Conservation (phyloP, 1,284 basidiomycete species). For the Ceratobasidium theobromae region DNA sequence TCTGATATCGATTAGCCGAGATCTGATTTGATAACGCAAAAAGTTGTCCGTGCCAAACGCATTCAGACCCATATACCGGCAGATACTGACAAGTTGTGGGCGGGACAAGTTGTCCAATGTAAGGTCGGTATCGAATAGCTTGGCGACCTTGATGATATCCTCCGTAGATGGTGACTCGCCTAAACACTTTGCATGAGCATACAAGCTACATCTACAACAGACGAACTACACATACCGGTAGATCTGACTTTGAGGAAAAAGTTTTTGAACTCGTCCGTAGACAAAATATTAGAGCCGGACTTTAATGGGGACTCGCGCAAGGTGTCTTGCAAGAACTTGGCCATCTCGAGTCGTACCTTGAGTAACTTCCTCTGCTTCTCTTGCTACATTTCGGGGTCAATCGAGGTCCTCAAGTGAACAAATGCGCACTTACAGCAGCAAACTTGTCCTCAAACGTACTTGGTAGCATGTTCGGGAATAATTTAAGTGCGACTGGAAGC, state of each 20-base stretch:
- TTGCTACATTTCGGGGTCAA: constrained; percentile 56
- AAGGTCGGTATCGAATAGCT: constrained; percentile 95
- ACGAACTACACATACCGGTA: constrained; percentile 2
- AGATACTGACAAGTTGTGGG: constrained; percentile 97
- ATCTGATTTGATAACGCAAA: constrained; percentile 89
- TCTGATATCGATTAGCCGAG: constrained; percentile 79
- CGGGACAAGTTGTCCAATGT: constrained; percentile 97
- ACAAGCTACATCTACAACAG: not conserved
- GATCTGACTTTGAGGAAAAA: constrained; percentile 89
- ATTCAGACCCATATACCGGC: constrained; percentile 96
- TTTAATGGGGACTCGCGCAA: constrained; percentile 91
- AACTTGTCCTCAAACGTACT: constrained; percentile 99
- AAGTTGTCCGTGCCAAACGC: constrained; percentile 99
- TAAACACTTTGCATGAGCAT: constrained; percentile 7
- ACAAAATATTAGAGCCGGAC: constrained; percentile 88
- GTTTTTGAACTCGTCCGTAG: constrained; percentile 95
- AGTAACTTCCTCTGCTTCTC: constrained; percentile 97
- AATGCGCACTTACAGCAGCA: constrained; percentile 64
- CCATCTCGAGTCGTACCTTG: constrained; percentile 95
- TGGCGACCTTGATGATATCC: constrained; percentile 93
- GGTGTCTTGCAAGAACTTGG: constrained; percentile 98
- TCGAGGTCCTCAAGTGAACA: not conserved
- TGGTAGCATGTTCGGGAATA: constrained; percentile 99
- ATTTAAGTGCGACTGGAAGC: constrained; percentile 93
- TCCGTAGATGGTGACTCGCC: constrained; percentile 87